phyloP scores from a whole-genome alignment of 176 grass and related monocot genomes.

The Eragrostis curvula region DNA sequence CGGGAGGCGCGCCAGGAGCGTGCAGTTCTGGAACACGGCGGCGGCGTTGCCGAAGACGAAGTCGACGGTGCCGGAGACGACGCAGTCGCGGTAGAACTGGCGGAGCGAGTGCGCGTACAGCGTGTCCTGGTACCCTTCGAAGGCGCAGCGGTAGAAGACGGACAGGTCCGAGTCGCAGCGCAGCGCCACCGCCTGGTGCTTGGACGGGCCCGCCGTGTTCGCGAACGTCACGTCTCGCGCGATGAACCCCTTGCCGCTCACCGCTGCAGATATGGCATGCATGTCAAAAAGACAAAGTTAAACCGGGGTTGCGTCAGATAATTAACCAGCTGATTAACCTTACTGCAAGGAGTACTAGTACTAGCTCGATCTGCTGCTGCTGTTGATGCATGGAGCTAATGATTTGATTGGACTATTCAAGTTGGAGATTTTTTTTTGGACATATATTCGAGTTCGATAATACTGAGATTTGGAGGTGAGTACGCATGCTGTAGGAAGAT shows the following conservation, averaged over 20 bases:
- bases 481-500: no score
- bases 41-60: slow-evolving; percentile 93
- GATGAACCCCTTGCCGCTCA: slow-evolving; percentile 72
- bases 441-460: no score
- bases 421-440: no score
- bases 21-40: slow-evolving; percentile 75
- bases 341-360: background rate
- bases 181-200: slow-evolving; percentile 90
- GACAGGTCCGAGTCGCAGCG: slow-evolving; percentile 79
- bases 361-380: background rate
- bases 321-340: no score
- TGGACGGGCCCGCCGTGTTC: slow-evolving; percentile 72
- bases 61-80: slow-evolving; percentile 70
- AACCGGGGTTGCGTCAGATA: no score
- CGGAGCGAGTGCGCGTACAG: slow-evolving; percentile 90
- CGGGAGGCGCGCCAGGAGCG: slow-evolving; percentile 47
- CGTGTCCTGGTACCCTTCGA: slow-evolving; percentile 89
- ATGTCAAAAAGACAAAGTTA: no score
- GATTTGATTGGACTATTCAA: background rate
- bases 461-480: background rate
- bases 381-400: background rate
- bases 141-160: slow-evolving; percentile 80
- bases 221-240: slow-evolving; percentile 72
- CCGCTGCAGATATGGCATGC: slow-evolving; percentile 35
- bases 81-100: slow-evolving; percentile 89